phyloP scores from a whole-genome alignment of 2,329 filamentous ascomycete genomes.

The Knoxdaviesia capensis region DNA sequence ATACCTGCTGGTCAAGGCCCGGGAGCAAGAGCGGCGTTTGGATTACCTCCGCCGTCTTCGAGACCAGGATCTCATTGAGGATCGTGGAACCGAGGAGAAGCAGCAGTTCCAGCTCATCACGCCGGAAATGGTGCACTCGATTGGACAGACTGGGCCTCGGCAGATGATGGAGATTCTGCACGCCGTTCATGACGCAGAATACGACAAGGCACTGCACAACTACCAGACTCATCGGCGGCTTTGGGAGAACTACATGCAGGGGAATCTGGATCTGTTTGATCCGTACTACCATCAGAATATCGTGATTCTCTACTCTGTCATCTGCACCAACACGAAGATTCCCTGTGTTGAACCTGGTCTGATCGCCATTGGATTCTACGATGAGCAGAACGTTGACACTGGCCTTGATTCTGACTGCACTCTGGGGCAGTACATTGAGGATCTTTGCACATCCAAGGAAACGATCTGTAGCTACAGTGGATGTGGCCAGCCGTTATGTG shows the following conservation, averaged over 20 bases:
- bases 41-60: conserved; percentile 65
- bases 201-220: conserved; percentile 83
- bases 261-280: conserved; percentile 77
- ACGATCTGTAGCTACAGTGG: conserved; percentile 64
- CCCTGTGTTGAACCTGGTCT: conserved; percentile 82
- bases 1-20: conserved; percentile 76
- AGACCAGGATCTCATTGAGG: conserved; percentile 48
- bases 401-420: conserved; percentile 73
- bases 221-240: conserved; percentile 88
- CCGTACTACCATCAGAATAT: conserved; percentile 94
- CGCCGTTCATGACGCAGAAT: conserved; percentile 89
- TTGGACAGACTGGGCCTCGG: conserved; percentile 57
- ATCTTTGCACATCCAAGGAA: conserved; percentile 58
- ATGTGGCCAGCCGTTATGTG: conserved; percentile 73
- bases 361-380: conserved; percentile 83
- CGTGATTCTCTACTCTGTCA: conserved; percentile 79
- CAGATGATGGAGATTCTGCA: conserved; percentile 87
- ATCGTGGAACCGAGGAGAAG: conserved; percentile 38
- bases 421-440: conserved; percentile 85
- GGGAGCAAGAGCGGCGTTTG: conserved; percentile 73
- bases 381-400: conserved; percentile 62
- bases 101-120: conserved; percentile 79
- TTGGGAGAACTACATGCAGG: conserved; percentile 88
- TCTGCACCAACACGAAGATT: conserved; percentile 83
- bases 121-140: conserved; percentile 83